Evolutionary conservation across 2,329 filamentous ascomycete genomes (phyloP), one percentile per base, ranked within the genome.

Genomic region (Coniochaeta sp.): DNA sequence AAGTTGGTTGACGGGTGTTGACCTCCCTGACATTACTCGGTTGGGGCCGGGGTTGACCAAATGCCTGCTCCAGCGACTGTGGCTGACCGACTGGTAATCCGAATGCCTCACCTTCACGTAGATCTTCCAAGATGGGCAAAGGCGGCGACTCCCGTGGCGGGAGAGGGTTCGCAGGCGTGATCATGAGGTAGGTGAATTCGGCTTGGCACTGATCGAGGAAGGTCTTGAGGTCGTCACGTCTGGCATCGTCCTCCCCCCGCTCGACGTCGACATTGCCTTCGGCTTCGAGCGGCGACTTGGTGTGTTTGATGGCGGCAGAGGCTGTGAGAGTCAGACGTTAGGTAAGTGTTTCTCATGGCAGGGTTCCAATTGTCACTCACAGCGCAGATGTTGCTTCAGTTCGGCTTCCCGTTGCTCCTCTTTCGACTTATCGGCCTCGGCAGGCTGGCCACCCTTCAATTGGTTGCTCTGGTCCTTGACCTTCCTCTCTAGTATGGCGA

Each of bases 401-500:
- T 79, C 69, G 14, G 77, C 67, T 7, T 73, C 72, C 49, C 77
- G 72, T 42, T 42, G 20, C 51, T 81, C 76, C 14, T 66, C 57
- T 55, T 78, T 76, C 22, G 64, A 35, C n/a, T 66, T 57, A 3
- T 49, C 49, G 8, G 20, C 48, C 63, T 68, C 59, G 70, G 76
- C 63, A 53, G 70, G 48, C 60, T 67, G 73, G 22, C 77, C 73
- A 16, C 78, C 71, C 57, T 85, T 87, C 55, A 82, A 76, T 71
- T 91, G 86, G 50, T 81, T 79, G 20, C 88, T 79, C 71, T 96
- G 89, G 56, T 89, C 87, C 69, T 87, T 91, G 62, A 96, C 76
- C 56, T 92, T 94, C 61, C 85, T 83, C 72, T 97, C 91, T 56
- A 97, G 78, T 71, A 97, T 89, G 51, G 84, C 78, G 53, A 97